Evolutionary conservation across 306 rosid species (phyloP).

Genomic region (Cicer chorassanicum): DNA sequence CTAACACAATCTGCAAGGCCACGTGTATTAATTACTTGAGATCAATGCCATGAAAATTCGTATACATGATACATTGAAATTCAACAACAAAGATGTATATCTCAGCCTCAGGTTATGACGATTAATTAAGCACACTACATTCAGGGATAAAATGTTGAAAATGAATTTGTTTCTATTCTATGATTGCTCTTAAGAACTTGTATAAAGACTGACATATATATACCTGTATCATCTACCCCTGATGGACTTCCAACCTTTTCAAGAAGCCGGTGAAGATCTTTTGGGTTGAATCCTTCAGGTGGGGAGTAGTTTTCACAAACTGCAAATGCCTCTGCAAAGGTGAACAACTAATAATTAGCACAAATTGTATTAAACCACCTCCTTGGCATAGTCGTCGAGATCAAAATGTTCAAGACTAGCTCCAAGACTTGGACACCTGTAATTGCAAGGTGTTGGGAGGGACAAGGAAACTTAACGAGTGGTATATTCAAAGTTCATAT

Average conservation of each 20-base stretch:
- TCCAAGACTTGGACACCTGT: background rate
- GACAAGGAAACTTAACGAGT: conserved; percentile 15
- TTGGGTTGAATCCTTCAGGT: conserved; percentile 87
- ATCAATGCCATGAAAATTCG: conserved; percentile 21
- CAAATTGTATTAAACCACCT: conserved; percentile 8
- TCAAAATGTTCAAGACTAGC: no score
- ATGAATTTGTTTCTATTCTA: background rate
- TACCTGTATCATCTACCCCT: conserved; percentile 88
- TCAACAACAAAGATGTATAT: background rate
- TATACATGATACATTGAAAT: conserved; percentile 9
- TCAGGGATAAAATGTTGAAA: conserved; percentile 11
- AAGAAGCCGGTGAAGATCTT: conserved; percentile 82
- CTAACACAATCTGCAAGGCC: conserved; percentile 83
- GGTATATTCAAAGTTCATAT: conserved; percentile 7
- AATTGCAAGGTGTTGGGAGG: conserved; percentile 34
- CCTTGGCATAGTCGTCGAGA: background rate
- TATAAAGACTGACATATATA: conserved; percentile 6
- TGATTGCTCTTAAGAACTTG: background rate
- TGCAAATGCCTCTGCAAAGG: conserved; percentile 92
- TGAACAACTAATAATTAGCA: conserved; percentile 35
- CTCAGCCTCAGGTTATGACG: background rate
- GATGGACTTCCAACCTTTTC: conserved; percentile 98
- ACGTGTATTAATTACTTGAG: conserved; percentile 29
- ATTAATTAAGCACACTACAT: conserved; percentile 11
- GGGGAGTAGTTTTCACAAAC: conserved; percentile 95